A percentile compares a stretch with the other conserved stretches of the same genome.
Conservation (phyloP, 345 rosid genomes). For the Salix exigua region DNA sequence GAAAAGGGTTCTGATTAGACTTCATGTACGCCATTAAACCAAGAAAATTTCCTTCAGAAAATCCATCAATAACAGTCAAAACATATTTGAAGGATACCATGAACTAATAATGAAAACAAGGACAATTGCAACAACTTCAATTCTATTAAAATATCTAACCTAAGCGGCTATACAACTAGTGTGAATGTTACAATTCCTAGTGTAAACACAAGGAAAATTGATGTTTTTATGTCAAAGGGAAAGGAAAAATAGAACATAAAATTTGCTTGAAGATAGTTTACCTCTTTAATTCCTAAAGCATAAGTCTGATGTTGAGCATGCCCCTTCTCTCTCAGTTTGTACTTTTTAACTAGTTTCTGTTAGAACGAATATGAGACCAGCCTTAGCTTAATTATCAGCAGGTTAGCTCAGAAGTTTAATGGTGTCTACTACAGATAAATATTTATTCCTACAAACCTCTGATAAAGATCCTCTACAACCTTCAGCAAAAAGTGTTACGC, state of each 20-base stretch:
- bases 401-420: not conserved
- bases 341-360: slow-evolving; percentile 65
- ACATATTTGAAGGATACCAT: not conserved
- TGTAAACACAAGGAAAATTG: not conserved
- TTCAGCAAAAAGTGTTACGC: slow-evolving; percentile 74
- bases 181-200: not conserved
- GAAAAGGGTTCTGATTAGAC: not conserved
- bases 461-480: slow-evolving; percentile 98
- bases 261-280: slow-evolving; percentile 10
- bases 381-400: slow-evolving; percentile 12
- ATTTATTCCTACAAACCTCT: slow-evolving; percentile 53
- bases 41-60: not conserved
- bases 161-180: not conserved
- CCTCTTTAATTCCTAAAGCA: slow-evolving; percentile 99
- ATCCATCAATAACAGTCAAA: not conserved
- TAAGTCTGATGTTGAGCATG: slow-evolving; percentile 92
- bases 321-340: slow-evolving; percentile 68
- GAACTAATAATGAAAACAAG: not conserved
- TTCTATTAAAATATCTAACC: not conserved
- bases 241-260: not conserved
- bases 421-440: slow-evolving; percentile 4
- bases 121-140: no score
- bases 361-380: slow-evolving; percentile 15
- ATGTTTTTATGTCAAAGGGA: not conserved
- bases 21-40: not conserved